These are phyloP conservation scores for Meredithiella fracta DNA, from an alignment of 2,329 filamentous ascomycete genomes.

Conservation along the genomic window DNA sequence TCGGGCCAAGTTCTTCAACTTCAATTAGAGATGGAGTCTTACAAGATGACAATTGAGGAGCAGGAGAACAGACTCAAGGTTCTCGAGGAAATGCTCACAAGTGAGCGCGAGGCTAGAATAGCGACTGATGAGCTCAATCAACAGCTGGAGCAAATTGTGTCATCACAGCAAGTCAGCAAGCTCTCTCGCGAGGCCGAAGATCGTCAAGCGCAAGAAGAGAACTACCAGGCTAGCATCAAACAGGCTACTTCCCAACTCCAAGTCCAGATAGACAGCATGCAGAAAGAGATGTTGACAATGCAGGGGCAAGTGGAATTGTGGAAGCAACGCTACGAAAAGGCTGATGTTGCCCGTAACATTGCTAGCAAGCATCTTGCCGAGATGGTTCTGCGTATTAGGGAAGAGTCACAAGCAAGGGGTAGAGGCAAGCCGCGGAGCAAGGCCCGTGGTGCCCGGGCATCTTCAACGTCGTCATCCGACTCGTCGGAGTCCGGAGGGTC, in stretches of 20 bases:
- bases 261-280: conserved; percentile 57
- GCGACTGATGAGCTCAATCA: conserved; percentile 69
- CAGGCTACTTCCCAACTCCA: conserved; percentile 32
- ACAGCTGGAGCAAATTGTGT: conserved; percentile 39
- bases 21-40: conserved; percentile 66
- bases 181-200: background rate
- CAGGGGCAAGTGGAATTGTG: conserved; percentile 65
- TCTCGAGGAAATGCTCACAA: conserved; percentile 59
- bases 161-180: conserved; percentile 1
- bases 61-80: conserved; percentile 21
- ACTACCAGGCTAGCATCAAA: conserved; percentile 14
- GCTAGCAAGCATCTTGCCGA: conserved; percentile 63
- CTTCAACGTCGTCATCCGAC: conserved; percentile 6
- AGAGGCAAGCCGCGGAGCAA: background rate
- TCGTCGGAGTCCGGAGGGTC: background rate
- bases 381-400: conserved; percentile 69
- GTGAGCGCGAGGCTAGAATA: conserved; percentile 68
- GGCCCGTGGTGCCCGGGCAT: background rate
- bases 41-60: conserved; percentile 64
- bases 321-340: conserved; percentile 59
- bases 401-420: conserved; percentile 6
- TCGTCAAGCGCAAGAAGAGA: background rate
- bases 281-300: conserved; percentile 65
- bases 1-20: conserved; percentile 62
- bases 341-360: conserved; percentile 59